A percentile compares a stretch with the other conserved stretches of the same genome.
Conservation (phyloP, 768 basidiomycete species). For the Xerocomus potaroensis region DNA sequence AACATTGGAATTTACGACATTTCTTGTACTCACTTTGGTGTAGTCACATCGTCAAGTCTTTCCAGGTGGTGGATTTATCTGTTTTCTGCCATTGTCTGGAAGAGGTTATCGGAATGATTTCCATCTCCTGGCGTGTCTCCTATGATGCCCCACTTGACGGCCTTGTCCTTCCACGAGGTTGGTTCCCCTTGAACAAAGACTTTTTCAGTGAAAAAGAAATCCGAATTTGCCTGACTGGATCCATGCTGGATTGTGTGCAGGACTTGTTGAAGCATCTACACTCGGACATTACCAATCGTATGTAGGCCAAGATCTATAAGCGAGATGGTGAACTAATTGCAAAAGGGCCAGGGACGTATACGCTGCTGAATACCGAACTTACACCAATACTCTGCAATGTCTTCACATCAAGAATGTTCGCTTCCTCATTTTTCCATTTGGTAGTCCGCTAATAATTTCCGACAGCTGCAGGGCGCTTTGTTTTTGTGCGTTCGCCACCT, state of each 20-base stretch:
- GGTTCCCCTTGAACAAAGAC: slow-evolving; percentile 34
- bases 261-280: slow-evolving; percentile 29
- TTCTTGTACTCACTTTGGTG: slow-evolving; percentile 20
- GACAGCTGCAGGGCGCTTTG: slow-evolving; percentile 46
- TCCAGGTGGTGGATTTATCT: slow-evolving; percentile 40
- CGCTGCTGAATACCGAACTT: slow-evolving; percentile 7
- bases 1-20: not conserved
- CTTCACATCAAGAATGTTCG: slow-evolving; percentile 49
- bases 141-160: slow-evolving; percentile 35
- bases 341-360: slow-evolving; percentile 2
- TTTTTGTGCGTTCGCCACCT: slow-evolving; percentile 36
- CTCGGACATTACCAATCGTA: slow-evolving; percentile 27
- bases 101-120: slow-evolving; percentile 37
- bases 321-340: not conserved
- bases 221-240: slow-evolving; percentile 40
- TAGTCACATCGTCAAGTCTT: slow-evolving; percentile 43
- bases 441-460: not conserved
- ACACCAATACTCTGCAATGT: slow-evolving; percentile 28
- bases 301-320: slow-evolving; percentile 2
- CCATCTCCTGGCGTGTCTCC: slow-evolving; percentile 33
- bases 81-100: slow-evolving; percentile 53
- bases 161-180: slow-evolving; percentile 51
- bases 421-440: not conserved
- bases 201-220: slow-evolving; percentile 12
- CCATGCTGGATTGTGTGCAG: slow-evolving; percentile 19